A percentile compares a stretch with the other conserved stretches of the same genome.
These are phyloP conservation scores for Quercus phellos DNA, from an alignment of 331 rosid species.

Conservation along the genomic window DNA sequence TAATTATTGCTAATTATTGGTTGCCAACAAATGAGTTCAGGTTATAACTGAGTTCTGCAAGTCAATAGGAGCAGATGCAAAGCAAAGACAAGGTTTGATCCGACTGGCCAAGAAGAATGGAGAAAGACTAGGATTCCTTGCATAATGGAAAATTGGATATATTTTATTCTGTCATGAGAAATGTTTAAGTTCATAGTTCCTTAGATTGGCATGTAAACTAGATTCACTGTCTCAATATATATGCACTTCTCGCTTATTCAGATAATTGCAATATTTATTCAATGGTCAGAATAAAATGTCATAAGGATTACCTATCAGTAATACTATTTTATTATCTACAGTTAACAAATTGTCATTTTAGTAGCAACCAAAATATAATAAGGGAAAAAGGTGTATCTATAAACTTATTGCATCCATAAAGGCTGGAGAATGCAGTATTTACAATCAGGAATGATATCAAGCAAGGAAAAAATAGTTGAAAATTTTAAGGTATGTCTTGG, in stretches of 20 bases:
- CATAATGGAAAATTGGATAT: constrained; percentile 34
- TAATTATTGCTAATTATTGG: not conserved
- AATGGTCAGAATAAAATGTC: constrained; percentile 6
- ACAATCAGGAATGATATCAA: too few species aligned
- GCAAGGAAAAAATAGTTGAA: too few species aligned
- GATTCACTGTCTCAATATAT: constrained; percentile 21
- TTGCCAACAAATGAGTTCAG: constrained; percentile 27
- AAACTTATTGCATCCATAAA: too few species aligned
- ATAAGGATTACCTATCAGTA: not conserved
- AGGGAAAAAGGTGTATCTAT: too few species aligned
- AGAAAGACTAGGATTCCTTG: constrained; percentile 92
- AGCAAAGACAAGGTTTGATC: constrained; percentile 95
- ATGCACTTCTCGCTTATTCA: constrained; percentile 27
- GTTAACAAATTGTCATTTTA: too few species aligned
- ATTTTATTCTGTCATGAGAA: constrained; percentile 36
- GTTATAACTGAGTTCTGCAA: constrained; percentile 97
- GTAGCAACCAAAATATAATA: too few species aligned
- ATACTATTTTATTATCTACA: too few species aligned
- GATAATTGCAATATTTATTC: constrained; percentile 22
- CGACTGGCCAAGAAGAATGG: constrained; percentile 98
- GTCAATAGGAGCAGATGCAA: constrained; percentile 94
- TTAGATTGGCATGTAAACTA: constrained; percentile 33
- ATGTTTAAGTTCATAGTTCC: constrained; percentile 23
- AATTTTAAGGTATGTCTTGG: too few species aligned
- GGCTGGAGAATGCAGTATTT: too few species aligned